phyloP scores from a whole-genome alignment of 768 basidiomycete genomes.

The Leccinum fibrillosum region DNA sequence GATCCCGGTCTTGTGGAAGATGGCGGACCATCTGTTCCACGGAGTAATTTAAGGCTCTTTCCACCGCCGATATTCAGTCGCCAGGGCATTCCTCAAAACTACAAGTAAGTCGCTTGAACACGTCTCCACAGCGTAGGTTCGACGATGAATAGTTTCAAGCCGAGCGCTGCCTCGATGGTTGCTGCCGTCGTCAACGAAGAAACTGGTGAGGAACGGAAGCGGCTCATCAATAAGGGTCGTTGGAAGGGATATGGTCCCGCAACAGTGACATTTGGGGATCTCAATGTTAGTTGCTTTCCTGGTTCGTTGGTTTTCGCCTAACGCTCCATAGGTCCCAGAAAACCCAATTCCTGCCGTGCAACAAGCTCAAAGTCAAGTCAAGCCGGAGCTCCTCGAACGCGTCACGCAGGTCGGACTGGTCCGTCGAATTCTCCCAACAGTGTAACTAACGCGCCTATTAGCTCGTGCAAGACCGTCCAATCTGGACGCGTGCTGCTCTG shows the following conservation, averaged over 20 bases:
- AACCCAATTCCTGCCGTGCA: conserved; percentile 62
- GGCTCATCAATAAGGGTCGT: conserved; percentile 82
- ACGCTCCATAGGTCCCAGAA: conserved; percentile 52
- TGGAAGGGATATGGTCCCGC: conserved; percentile 82
- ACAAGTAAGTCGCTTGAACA: conserved; percentile 52
- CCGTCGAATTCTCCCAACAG: conserved; percentile 5
- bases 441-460: conserved; percentile 28
- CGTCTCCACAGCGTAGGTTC: neutral
- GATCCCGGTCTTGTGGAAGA: conserved; percentile 43
- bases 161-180: conserved; percentile 70
- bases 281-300: conserved; percentile 32
- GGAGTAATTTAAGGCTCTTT: conserved; percentile 69
- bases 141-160: conserved; percentile 57
- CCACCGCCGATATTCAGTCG: conserved; percentile 90
- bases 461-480: conserved; percentile 71
- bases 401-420: conserved; percentile 45
- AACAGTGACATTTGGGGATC: conserved; percentile 64
- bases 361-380: conserved; percentile 52
- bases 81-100: conserved; percentile 73
- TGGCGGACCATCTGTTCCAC: conserved; percentile 21
- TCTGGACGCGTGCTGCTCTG: conserved; percentile 88
- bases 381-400: conserved; percentile 50
- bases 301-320: neutral
- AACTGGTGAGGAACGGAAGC: conserved; percentile 77
- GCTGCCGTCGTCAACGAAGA: conserved; percentile 66